phyloP scores from a whole-genome alignment of 169 alveolate genomes.

The Plasmodium sp. region DNA sequence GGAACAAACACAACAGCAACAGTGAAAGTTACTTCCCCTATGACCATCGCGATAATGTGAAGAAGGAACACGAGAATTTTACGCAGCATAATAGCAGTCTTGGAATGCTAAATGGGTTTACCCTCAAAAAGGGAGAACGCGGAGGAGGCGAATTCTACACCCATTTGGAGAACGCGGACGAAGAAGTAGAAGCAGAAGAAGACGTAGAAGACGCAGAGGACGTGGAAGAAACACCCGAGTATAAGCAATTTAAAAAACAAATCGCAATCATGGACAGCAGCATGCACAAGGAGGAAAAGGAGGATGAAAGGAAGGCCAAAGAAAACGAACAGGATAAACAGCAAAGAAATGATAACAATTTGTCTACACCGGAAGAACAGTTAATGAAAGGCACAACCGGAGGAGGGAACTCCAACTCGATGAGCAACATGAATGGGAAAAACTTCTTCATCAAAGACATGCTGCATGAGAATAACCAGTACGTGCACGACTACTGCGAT shows the following conservation, averaged over 20 bases:
- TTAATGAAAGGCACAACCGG: neutral
- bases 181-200: neutral
- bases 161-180: neutral
- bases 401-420: neutral
- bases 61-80: neutral
- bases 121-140: neutral
- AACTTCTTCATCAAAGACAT: constrained; percentile 31
- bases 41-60: neutral
- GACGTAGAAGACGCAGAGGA: neutral
- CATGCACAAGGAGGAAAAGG: neutral
- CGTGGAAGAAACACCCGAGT: neutral
- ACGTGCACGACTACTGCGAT: constrained; percentile 51
- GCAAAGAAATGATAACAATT: neutral
- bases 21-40: neutral
- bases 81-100: neutral
- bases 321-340: neutral
- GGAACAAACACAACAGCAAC: neutral
- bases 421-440: constrained; percentile 21
- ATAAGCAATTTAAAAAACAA: neutral
- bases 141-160: neutral
- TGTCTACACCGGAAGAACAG: neutral
- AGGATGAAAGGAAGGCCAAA: neutral
- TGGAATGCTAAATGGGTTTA: neutral
- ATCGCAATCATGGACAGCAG: neutral
- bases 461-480: constrained; percentile 30